Evolutionary conservation across 352 stramenopile genomes (phyloP), one percentile per base, ranked within the genome.

Genomic region (Pythium rishiriense): DNA sequence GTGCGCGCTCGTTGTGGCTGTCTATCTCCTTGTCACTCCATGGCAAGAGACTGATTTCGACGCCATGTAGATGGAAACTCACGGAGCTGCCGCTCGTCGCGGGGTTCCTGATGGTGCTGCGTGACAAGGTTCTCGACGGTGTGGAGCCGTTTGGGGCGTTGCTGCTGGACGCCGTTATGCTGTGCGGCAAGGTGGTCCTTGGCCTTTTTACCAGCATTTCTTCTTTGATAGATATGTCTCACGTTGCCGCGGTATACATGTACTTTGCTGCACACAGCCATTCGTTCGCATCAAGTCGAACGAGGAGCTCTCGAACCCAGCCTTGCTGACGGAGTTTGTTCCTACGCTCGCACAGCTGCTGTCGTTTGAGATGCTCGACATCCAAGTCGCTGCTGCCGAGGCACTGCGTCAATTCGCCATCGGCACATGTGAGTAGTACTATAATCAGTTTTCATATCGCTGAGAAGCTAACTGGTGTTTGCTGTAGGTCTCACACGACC

Each of bases 211-310:
- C n/a, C n/a, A n/a, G n/a, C n/a, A n/a, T n/a, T n/a, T n/a, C n/a
- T n/a, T n/a, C n/a, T n/a, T n/a, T n/a, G n/a, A n/a, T n/a, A n/a
- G n/a, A n/a, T n/a, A n/a, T n/a, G n/a, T n/a, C n/a, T n/a, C n/a
- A n/a, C n/a, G n/a, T n/a, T n/a, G n/a, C n/a, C n/a, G n/a, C n/a
- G n/a, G n/a, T n/a, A n/a, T 37, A 37, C 6, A 37, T 11, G 31
- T 12, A 11, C 31, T 37, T 39, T 39, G 33, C 11, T 21, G 37
- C 2, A 25, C 45, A 12, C 61, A 93, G 86, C 79, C 84, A 1
- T 92, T 92, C 52, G 47, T 91, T 15, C 77, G 86, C 1, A 73
- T 79, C 35, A 92, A 91, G 49, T 74, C 82, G 0, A 94, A 94
- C 56, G 86, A 94, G 64, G 84, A 94, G 58, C 79, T 92, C 49